Conservation (phyloP, 495 filamentous ascomycete species). For the Penicillium paradoxum region DNA sequence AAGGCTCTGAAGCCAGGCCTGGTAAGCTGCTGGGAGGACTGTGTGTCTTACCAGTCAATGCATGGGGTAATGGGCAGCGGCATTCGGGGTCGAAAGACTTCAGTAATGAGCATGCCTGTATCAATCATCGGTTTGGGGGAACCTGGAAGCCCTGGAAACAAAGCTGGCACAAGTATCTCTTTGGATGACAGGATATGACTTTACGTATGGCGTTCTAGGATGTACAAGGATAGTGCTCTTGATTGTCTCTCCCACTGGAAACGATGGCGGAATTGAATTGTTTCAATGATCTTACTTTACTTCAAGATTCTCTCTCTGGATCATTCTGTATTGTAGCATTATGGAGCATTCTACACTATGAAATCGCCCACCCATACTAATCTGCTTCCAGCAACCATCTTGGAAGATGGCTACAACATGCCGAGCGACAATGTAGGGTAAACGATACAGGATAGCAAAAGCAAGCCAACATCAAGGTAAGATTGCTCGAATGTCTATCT, state of each 20-base stretch:
- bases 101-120: constrained; percentile 30
- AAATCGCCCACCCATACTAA: no score
- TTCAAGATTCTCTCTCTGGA: no score
- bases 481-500: no score
- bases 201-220: background rate
- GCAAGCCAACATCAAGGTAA: no score
- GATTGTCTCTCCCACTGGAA: background rate
- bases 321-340: no score
- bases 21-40: constrained; percentile 31
- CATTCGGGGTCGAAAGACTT: constrained; percentile 36
- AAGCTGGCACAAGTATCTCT: constrained; percentile 31
- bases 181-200: constrained; percentile 16
- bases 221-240: background rate
- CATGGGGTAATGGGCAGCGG: constrained; percentile 43
- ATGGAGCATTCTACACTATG: no score
- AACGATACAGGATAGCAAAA: no score
- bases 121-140: constrained; percentile 39
- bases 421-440: no score
- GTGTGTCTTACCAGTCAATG: constrained; percentile 38
- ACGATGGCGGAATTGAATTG: no score
- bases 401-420: no score
- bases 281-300: no score
- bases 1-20: constrained; percentile 17
- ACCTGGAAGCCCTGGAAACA: constrained; percentile 44
- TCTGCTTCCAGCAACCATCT: no score